phyloP scores from a whole-genome alignment of 805 yeast species.

The Saccharomycopsis sp. region DNA sequence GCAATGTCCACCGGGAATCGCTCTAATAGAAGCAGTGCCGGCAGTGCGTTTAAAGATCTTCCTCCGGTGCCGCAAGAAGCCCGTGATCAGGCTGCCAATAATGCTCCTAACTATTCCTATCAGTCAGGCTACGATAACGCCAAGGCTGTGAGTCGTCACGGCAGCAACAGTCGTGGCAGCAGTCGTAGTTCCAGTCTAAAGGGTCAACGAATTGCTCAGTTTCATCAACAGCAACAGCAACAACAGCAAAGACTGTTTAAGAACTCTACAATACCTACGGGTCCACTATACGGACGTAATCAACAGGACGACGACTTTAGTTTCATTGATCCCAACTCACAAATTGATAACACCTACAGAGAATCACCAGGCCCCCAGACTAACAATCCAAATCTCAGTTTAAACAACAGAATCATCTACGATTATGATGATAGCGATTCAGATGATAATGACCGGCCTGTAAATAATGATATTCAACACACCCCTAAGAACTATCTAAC shows the following conservation, averaged over 20 bases:
- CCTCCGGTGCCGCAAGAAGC: conserved; percentile 16
- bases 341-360: conserved; percentile 16
- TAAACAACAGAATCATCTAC: conserved; percentile 20
- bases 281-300: not conserved
- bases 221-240: not conserved
- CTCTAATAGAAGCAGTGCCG: not conserved
- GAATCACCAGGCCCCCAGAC: conserved; percentile 3
- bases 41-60: conserved; percentile 8
- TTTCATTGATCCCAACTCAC: conserved; percentile 19
- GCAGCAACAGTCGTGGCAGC: not conserved
- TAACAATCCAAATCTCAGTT: conserved; percentile 19
- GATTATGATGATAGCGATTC: conserved; percentile 19
- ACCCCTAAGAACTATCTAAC: not conserved
- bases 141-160: not conserved
- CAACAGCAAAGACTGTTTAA: not conserved
- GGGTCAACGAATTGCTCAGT: not conserved
- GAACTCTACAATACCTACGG: not conserved
- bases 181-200: not conserved
- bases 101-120: not conserved
- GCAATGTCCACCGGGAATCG: not conserved
- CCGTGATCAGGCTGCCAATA: not conserved
- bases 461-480: not conserved
- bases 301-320: conserved; percentile 11
- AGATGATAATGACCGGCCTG: conserved; percentile 3
- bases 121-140: not conserved